Percentiles rank a stretch among this genome's conserved stretches.
These are phyloP conservation scores for Xylaria curta DNA, from an alignment of 495 filamentous ascomycete genomes.

Conservation along the genomic window DNA sequence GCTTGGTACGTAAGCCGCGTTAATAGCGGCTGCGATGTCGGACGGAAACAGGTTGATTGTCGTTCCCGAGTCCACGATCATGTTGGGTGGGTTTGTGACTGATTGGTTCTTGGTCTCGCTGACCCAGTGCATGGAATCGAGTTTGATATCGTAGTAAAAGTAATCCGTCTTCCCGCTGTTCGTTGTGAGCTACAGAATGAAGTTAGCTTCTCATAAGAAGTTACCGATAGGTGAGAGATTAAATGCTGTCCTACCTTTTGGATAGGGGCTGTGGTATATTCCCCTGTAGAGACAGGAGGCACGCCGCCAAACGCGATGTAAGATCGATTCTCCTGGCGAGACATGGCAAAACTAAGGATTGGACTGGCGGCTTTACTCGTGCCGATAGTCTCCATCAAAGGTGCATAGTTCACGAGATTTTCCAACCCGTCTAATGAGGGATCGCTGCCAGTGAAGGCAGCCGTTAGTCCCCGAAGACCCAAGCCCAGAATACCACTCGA, in stretches of 20 bases:
- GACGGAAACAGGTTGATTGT: no score
- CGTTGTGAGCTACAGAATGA: no score
- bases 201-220: no score
- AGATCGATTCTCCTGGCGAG: background rate
- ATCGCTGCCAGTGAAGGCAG: background rate
- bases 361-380: background rate
- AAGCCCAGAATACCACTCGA: background rate
- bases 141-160: no score
- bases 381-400: background rate
- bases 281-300: background rate
- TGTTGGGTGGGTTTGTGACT: no score
- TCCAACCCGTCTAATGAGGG: background rate
- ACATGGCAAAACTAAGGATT: background rate
- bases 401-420: background rate
- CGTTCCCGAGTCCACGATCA: no score
- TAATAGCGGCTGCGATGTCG: no score
- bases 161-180: no score
- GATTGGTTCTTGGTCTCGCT: no score
- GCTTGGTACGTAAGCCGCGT: no score
- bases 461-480: background rate
- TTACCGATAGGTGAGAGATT: background rate
- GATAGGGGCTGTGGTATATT: background rate
- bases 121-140: no score
- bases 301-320: background rate
- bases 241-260: background rate